These are phyloP conservation scores for Aureobasidium lini DNA, from an alignment of 2,329 filamentous ascomycete species.

Conservation along the genomic window DNA sequence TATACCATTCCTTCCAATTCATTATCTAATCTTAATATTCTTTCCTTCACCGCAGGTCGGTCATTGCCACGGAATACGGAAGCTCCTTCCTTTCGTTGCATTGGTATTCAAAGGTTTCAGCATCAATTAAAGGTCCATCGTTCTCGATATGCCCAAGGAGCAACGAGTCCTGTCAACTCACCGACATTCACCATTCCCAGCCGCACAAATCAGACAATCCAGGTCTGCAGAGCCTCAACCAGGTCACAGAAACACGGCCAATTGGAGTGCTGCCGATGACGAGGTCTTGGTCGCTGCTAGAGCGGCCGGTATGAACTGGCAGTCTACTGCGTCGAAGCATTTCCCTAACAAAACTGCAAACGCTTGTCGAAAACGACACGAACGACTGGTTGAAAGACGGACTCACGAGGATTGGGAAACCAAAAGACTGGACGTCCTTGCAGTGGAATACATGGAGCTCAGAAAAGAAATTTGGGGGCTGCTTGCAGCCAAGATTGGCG, in stretches of 20 bases:
- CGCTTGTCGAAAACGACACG: constrained; percentile 83
- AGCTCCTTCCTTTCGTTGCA: too few relatives aligned
- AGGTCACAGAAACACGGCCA: constrained; percentile 32
- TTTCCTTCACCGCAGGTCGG: constrained; percentile 5
- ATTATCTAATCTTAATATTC: constrained; percentile 19
- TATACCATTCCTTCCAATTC: constrained; percentile 16
- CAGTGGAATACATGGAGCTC: constrained; percentile 70
- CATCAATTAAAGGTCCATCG: neutral
- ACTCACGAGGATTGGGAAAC: constrained; percentile 73
- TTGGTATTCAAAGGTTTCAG: too few relatives aligned
- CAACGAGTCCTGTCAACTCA: constrained; percentile 24
- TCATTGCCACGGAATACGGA: neutral
- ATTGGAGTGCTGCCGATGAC: constrained; percentile 69
- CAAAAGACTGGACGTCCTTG: constrained; percentile 64
- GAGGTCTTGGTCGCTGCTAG: constrained; percentile 64
- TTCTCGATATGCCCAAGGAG: constrained; percentile 37
- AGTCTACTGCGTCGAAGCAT: constrained; percentile 65
- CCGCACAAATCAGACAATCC: constrained; percentile 26
- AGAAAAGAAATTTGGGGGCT: constrained; percentile 75
- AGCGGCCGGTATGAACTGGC: constrained; percentile 73
- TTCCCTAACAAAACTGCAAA: constrained; percentile 73
- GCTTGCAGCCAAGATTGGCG: constrained; percentile 55
- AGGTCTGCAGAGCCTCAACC: constrained; percentile 20
- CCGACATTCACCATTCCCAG: constrained; percentile 20
- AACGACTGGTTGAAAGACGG: constrained; percentile 68